A percentile compares a stretch with the other conserved stretches of the same genome.
Conservation (phyloP, 2,329 filamentous ascomycete species). For the Chaetomium globosum region DNA sequence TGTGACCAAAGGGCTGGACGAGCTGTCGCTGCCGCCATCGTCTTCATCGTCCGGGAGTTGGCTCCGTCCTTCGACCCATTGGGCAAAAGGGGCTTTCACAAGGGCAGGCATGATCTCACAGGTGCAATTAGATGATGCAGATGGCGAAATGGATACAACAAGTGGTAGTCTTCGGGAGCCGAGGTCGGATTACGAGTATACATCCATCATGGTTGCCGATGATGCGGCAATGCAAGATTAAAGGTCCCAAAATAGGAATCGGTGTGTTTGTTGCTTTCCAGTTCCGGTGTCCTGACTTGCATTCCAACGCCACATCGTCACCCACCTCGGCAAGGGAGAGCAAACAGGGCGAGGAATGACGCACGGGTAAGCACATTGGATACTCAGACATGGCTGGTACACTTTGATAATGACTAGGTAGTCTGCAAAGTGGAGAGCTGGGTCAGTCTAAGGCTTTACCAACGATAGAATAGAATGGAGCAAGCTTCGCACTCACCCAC, state of each 20-base stretch:
- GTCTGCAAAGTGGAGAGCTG: background rate
- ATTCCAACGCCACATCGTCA: constrained; percentile 18
- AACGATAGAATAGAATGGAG: background rate
- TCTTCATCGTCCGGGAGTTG: background rate
- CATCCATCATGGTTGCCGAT: background rate
- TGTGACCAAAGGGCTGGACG: constrained; percentile 6
- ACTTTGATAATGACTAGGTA: background rate
- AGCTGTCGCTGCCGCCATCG: constrained; percentile 6
- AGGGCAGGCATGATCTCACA: constrained; percentile 2
- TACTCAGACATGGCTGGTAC: background rate
- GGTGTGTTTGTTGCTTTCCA: constrained; percentile 2
- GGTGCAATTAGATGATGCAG: background rate
- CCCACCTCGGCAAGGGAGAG: constrained; percentile 13
- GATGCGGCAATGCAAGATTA: background rate
- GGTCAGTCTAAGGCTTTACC: background rate
- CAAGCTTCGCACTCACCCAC: background rate
- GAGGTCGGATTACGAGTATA: background rate
- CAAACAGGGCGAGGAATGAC: constrained; percentile 22
- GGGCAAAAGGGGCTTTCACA: background rate
- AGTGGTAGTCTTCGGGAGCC: background rate
- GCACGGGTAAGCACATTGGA: background rate
- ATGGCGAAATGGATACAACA: background rate
- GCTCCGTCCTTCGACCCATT: constrained; percentile 8
- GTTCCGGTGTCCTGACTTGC: constrained; percentile 1
- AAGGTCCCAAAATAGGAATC: background rate